Conservation (phyloP, 2,329 filamentous ascomycete species). For the Penicillium sclerotigenum region DNA sequence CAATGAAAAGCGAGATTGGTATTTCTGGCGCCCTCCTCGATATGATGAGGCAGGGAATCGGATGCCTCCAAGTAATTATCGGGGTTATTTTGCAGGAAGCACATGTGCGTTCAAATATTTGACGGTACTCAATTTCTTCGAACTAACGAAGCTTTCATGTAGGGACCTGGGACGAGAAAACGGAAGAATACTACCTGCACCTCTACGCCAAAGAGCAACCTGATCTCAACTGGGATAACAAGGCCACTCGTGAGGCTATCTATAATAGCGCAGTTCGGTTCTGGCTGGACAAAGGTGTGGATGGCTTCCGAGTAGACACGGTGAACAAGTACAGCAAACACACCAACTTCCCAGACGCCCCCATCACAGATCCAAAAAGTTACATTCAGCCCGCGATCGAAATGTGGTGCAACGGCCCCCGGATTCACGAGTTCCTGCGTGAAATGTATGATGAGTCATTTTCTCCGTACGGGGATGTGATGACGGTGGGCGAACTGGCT, state of each 20-base stretch:
- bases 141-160: neutral
- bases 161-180: constrained; percentile 63
- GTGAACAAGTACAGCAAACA: constrained; percentile 61
- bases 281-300: constrained; percentile 68
- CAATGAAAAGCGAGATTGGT: constrained; percentile 64
- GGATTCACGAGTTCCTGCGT: constrained; percentile 65
- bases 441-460: constrained; percentile 64
- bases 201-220: constrained; percentile 71
- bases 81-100: constrained; percentile 58
- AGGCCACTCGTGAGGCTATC: constrained; percentile 60
- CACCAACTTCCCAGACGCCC: constrained; percentile 54
- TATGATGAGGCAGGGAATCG: constrained; percentile 55
- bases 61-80: constrained; percentile 69
- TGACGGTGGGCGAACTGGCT: constrained; percentile 69
- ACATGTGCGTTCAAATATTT: constrained; percentile 46
- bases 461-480: constrained; percentile 54
- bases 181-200: constrained; percentile 69
- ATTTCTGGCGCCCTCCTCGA: constrained; percentile 50
- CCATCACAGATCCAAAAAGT: constrained; percentile 49
- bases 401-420: constrained; percentile 66
- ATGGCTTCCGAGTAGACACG: constrained; percentile 67
- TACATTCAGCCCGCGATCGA: constrained; percentile 51
- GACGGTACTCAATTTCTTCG: neutral
- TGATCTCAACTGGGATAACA: constrained; percentile 75
- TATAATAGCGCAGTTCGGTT: constrained; percentile 68